A percentile compares a stretch with the other conserved stretches of the same genome.
Evolutionary conservation across 1,284 basidiomycete species (phyloP).

Genomic region (Bjerkandera adusta): DNA sequence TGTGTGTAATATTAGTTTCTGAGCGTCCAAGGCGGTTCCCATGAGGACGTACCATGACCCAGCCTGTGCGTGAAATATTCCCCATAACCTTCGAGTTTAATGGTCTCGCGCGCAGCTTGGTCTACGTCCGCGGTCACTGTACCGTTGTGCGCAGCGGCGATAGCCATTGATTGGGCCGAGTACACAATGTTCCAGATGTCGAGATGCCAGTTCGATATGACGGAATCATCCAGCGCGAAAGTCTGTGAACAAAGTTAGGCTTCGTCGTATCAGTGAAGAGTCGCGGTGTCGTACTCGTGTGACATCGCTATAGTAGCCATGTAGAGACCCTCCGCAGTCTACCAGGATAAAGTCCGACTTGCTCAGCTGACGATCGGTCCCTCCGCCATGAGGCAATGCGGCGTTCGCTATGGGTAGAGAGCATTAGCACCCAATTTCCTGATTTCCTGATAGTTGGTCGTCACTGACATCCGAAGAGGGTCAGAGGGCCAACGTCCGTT

Average conservation of each 20-base stretch:
- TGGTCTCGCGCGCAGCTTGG: conserved; percentile 56
- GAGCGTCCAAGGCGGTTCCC: background rate
- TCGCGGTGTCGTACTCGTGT: conserved; percentile 53
- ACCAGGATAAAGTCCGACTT: conserved; percentile 72
- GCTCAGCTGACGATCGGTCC: conserved; percentile 60
- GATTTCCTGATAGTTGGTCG: too few species aligned
- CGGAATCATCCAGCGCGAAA: conserved; percentile 59
- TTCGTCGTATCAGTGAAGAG: background rate
- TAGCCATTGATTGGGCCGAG: conserved; percentile 59
- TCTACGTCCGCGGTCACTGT: conserved; percentile 60
- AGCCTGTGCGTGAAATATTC: conserved; percentile 79
- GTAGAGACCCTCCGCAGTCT: conserved; percentile 69
- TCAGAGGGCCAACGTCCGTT: conserved; percentile 54
- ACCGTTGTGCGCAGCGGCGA: conserved; percentile 47
- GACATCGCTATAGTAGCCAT: conserved; percentile 77
- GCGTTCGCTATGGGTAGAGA: conserved; percentile 60
- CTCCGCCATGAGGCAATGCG: conserved; percentile 80
- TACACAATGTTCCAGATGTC: conserved; percentile 70
- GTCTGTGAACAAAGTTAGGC: conserved; percentile 47
- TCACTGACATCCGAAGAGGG: conserved; percentile 74
- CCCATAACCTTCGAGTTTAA: conserved; percentile 47
- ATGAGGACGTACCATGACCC: conserved; percentile 58
- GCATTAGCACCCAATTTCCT: background rate
- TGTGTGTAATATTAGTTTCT: conserved; percentile 20
- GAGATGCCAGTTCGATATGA: conserved; percentile 53